phyloP scores from a whole-genome alignment of 805 yeast genomes.

The Jamesozyma hellenica region DNA sequence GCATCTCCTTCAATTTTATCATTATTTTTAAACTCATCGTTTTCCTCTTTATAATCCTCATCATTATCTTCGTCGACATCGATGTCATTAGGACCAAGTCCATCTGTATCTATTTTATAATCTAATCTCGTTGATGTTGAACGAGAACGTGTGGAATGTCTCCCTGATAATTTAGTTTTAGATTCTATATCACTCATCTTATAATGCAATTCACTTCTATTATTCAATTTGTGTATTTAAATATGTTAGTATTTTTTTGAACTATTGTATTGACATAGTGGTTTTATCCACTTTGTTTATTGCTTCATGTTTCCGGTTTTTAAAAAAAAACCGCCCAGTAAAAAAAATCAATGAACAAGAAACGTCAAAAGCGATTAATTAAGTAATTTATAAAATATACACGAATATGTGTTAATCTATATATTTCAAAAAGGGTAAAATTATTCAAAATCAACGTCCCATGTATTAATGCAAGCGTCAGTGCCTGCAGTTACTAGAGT shows the following conservation, averaged over 20 bases:
- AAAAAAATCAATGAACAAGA: neutral
- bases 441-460: conserved; percentile 37
- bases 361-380: neutral
- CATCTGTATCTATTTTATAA: conserved; percentile 25
- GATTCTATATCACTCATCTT: conserved; percentile 1
- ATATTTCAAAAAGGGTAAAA: neutral
- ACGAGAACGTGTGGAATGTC: conserved; percentile 12
- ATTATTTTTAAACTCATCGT: conserved; percentile 5
- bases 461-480: conserved; percentile 70
- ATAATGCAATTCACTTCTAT: neutral
- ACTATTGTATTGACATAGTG: no score
- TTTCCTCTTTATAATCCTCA: conserved; percentile 18
- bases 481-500: conserved; percentile 61
- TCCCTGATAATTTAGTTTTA: neutral
- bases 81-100: conserved; percentile 22
- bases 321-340: no score
- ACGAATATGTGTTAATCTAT: neutral
- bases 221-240: neutral
- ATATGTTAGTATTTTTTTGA: neutral
- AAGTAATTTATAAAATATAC: neutral
- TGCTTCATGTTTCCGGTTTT: no score
- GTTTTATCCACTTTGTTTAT: no score
- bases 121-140: conserved; percentile 16
- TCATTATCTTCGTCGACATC: conserved; percentile 18
- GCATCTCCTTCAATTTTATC: no score